A percentile compares a stretch with the other conserved stretches of the same genome.
Evolutionary conservation across 495 filamentous ascomycete species (phyloP).

Genomic region (Penicillium silybi): DNA sequence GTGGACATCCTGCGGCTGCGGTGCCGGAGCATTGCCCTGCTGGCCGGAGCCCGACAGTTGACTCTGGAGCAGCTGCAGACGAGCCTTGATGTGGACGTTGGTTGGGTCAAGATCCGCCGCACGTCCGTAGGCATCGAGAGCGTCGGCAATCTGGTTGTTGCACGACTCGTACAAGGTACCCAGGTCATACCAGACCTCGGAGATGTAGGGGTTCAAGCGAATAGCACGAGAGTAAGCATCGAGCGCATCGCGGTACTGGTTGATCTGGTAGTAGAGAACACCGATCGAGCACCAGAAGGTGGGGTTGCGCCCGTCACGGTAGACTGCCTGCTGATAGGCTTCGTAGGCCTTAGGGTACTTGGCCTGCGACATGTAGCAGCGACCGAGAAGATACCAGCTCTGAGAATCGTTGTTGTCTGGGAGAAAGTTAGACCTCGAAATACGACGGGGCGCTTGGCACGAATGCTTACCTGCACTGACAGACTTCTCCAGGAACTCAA

Average conservation of each 20-base stretch:
- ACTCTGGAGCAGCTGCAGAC: constrained; percentile 79
- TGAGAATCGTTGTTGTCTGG: constrained; percentile 90
- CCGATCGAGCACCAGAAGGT: constrained; percentile 99
- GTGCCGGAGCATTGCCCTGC: constrained; percentile 64
- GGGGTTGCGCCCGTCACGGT: constrained; percentile 95
- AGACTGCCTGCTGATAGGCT: constrained; percentile 98
- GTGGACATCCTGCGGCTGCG: constrained; percentile 79
- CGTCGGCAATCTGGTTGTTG: constrained; percentile 97
- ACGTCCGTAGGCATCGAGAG: constrained; percentile 90
- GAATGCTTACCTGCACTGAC: constrained; percentile 75
- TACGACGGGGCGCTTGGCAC: too few relatives aligned
- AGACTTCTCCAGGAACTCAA: constrained; percentile 96
- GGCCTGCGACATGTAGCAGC: constrained; percentile 99
- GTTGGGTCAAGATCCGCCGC: constrained; percentile 90
- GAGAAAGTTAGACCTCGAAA: neutral
- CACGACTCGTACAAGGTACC: constrained; percentile 98
- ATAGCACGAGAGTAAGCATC: constrained; percentile 99
- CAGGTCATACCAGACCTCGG: constrained; percentile 98
- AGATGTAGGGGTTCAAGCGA: constrained; percentile 96
- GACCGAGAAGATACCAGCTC: constrained; percentile 96
- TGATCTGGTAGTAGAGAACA: constrained; percentile 99
- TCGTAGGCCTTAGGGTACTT: constrained; percentile 99
- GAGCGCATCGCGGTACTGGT: constrained; percentile 97
- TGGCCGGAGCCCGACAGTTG: constrained; percentile 69
- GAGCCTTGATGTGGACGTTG: constrained; percentile 95